Percentiles rank a stretch among this genome's conserved stretches.
Conservation (phyloP, 2,329 filamentous ascomycete genomes). For the Tolypocladium tundrense region DNA sequence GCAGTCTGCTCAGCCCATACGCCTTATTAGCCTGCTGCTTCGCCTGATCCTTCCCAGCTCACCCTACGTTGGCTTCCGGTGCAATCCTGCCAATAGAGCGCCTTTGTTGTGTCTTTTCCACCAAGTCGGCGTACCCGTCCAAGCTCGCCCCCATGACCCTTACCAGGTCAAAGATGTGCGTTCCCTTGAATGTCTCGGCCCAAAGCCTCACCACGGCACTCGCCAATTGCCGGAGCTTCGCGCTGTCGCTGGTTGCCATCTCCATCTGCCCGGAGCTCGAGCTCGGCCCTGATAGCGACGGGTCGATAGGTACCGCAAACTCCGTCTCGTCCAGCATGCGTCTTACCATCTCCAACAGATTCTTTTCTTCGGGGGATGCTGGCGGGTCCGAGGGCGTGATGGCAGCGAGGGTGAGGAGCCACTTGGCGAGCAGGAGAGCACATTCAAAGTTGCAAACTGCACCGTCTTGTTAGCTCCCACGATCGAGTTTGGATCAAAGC, state of each 20-base stretch:
- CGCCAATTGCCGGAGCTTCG: slow-evolving; percentile 44
- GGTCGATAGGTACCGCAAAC: slow-evolving; percentile 50
- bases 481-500: not conserved
- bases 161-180: slow-evolving; percentile 50
- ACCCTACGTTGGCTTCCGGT: slow-evolving; percentile 12
- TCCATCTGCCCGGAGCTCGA: slow-evolving; percentile 28
- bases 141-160: slow-evolving; percentile 47
- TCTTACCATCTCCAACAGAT: slow-evolving; percentile 44
- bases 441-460: slow-evolving; percentile 51
- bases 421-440: slow-evolving; percentile 49
- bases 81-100: slow-evolving; percentile 10
- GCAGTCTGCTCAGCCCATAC: not conserved
- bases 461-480: slow-evolving; percentile 6
- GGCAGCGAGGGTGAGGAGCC: slow-evolving; percentile 45
- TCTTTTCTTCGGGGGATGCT: slow-evolving; percentile 40
- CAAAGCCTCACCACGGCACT: slow-evolving; percentile 49
- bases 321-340: slow-evolving; percentile 53
- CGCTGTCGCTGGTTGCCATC: slow-evolving; percentile 34
- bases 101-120: slow-evolving; percentile 35
- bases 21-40: too few relatives aligned
- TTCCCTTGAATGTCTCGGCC: slow-evolving; percentile 52
- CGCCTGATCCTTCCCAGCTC: not conserved
- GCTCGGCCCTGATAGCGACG: slow-evolving; percentile 35
- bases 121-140: slow-evolving; percentile 45
- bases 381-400: slow-evolving; percentile 40